A percentile compares a stretch with the other conserved stretches of the same genome.
Evolutionary conservation across 2,329 filamentous ascomycete species (phyloP).

Genomic region (Scortechinia acanthostroma): DNA sequence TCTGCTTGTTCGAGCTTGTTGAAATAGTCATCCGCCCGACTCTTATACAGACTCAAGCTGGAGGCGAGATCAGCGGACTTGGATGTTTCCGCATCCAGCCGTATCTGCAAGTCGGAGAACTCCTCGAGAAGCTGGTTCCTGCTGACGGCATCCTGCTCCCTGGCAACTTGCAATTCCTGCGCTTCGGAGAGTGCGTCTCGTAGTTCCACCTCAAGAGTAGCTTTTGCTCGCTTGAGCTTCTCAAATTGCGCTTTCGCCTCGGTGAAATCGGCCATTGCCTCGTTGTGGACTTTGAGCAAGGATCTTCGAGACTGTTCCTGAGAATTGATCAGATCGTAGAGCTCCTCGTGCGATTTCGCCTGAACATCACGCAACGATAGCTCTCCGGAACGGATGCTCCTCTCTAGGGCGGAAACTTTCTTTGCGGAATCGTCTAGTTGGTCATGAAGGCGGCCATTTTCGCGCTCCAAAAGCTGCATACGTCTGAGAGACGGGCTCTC

Average conservation of each 20-base stretch:
- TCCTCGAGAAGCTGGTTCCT: constrained; percentile 84
- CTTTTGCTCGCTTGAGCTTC: constrained; percentile 74
- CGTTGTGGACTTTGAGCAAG: constrained; percentile 77
- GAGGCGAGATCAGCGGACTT: constrained; percentile 77
- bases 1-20: constrained; percentile 94
- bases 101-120: constrained; percentile 87
- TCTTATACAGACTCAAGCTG: constrained; percentile 83
- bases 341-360: constrained; percentile 86
- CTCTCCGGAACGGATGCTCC: constrained; percentile 78
- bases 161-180: constrained; percentile 68
- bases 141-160: constrained; percentile 82
- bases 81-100: constrained; percentile 80
- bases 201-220: constrained; percentile 75
- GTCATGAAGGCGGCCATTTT: constrained; percentile 84
- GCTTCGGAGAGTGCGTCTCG: constrained; percentile 79
- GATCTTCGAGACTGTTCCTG: constrained; percentile 84
- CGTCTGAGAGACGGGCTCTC: constrained; percentile 68
- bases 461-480: constrained; percentile 84
- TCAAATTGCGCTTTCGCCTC: constrained; percentile 85
- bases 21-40: constrained; percentile 90
- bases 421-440: constrained; percentile 89
- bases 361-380: constrained; percentile 85
- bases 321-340: constrained; percentile 84
- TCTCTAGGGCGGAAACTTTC: constrained; percentile 84
- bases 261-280: constrained; percentile 74